Conservation (phyloP, 352 stramenopile species). For the Globisporangium nodosum region DNA sequence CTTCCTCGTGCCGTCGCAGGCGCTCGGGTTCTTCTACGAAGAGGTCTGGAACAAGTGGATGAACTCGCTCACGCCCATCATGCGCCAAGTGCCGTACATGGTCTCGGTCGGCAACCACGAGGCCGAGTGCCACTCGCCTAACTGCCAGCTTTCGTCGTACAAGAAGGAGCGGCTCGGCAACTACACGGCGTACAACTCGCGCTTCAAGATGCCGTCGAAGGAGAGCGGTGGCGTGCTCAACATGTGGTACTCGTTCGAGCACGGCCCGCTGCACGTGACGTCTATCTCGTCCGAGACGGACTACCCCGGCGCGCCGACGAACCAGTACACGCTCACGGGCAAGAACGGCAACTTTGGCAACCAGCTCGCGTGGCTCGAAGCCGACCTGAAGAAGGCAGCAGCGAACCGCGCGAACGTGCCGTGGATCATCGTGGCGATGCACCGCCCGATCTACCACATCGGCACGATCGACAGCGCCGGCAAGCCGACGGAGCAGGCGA, state of each 20-base stretch:
- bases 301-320: slow-evolving; percentile 32
- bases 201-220: slow-evolving; percentile 80
- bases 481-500: slow-evolving; percentile 15
- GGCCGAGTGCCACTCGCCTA: slow-evolving; percentile 75
- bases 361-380: slow-evolving; percentile 47
- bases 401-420: slow-evolving; percentile 37
- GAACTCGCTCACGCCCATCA: slow-evolving; percentile 47
- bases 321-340: slow-evolving; percentile 26
- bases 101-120: slow-evolving; percentile 84
- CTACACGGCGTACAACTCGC: slow-evolving; percentile 80
- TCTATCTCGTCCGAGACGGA: slow-evolving; percentile 81
- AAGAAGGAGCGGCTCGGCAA: slow-evolving; percentile 63
- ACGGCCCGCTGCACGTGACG: slow-evolving; percentile 79
- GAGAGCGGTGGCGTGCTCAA: slow-evolving; percentile 56
- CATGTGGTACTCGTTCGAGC: slow-evolving; percentile 89
- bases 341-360: slow-evolving; percentile 42
- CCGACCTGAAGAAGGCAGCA: slow-evolving; percentile 36
- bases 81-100: slow-evolving; percentile 78
- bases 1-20: slow-evolving; percentile 19
- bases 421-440: slow-evolving; percentile 51
- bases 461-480: slow-evolving; percentile 12
- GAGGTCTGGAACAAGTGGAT: slow-evolving; percentile 86
- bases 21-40: slow-evolving; percentile 78
- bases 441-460: slow-evolving; percentile 36
- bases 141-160: slow-evolving; percentile 37